phyloP scores from a whole-genome alignment of 2,329 filamentous ascomycete species.

The Exophiala xenobiotica region DNA sequence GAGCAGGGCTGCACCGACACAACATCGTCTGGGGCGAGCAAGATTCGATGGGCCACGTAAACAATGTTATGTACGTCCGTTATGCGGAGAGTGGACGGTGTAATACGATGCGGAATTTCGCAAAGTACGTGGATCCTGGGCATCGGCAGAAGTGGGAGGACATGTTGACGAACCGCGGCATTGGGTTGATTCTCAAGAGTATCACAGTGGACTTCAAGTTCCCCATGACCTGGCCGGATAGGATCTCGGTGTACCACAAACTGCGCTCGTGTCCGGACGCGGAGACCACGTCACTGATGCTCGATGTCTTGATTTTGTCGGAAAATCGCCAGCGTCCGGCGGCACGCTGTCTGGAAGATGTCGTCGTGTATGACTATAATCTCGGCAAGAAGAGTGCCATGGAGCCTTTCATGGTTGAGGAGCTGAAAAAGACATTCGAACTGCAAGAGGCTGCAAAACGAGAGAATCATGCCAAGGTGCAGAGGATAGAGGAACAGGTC shows the following conservation, averaged over 20 bases:
- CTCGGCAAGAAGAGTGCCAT: constrained; percentile 57
- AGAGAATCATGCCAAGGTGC: constrained; percentile 54
- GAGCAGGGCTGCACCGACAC: constrained; percentile 64
- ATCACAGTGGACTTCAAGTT: constrained; percentile 87
- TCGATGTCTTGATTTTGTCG: constrained; percentile 68
- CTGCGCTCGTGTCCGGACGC: constrained; percentile 56
- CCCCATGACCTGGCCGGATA: constrained; percentile 80
- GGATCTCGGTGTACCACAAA: constrained; percentile 80
- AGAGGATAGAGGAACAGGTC: constrained; percentile 58
- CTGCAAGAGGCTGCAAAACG: constrained; percentile 61
- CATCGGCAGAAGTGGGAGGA: constrained; percentile 66
- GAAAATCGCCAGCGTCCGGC: constrained; percentile 71
- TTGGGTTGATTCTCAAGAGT: constrained; percentile 75
- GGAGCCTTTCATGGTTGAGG: constrained; percentile 60
- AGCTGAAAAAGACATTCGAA: constrained; percentile 59
- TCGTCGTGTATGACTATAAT: constrained; percentile 74
- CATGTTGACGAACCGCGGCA: constrained; percentile 63
- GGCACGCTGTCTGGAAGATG: constrained; percentile 73
- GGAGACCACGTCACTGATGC: constrained; percentile 54
- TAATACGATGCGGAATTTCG: constrained; percentile 74
- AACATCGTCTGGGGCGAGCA: constrained; percentile 76
- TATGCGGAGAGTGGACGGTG: constrained; percentile 80
- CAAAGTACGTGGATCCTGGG: constrained; percentile 58
- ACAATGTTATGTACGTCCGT: constrained; percentile 79
- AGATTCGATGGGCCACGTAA: constrained; percentile 68